These are phyloP conservation scores for Mitragyna speciosa DNA, from an alignment of 257 asterid genomes.

Conservation along the genomic window DNA sequence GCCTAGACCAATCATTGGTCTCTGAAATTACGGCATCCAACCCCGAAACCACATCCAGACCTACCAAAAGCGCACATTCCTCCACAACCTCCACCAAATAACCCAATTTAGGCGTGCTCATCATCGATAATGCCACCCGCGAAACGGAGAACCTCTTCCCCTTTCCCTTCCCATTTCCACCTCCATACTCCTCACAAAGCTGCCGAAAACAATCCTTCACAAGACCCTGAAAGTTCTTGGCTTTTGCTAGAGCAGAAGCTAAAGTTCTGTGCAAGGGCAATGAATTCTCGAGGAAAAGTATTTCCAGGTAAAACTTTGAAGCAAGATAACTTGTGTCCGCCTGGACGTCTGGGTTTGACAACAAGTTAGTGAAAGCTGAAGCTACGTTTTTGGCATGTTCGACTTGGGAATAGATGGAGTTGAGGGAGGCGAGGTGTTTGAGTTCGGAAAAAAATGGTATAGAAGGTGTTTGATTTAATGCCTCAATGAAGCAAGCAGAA, in stretches of 20 bases:
- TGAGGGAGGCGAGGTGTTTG: conserved; percentile 59
- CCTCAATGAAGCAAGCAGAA: conserved; percentile 60
- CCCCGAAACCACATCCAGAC: conserved; percentile 71
- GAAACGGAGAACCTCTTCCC: conserved; percentile 81
- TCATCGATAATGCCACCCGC: conserved; percentile 81
- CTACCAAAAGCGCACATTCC: conserved; percentile 70
- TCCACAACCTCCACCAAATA: conserved; percentile 75
- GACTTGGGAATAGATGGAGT: conserved; percentile 82
- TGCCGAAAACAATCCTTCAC: conserved; percentile 54
- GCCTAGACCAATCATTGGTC: conserved; percentile 60
- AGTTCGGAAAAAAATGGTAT: conserved; percentile 52
- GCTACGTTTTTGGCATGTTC: conserved; percentile 69
- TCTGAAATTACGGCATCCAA: conserved; percentile 55
- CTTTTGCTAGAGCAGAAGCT: conserved; percentile 67
- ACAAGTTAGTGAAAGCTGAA: conserved; percentile 52
- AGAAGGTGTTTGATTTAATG: conserved; percentile 56
- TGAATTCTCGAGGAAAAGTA: conserved; percentile 78
- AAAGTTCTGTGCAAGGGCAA: conserved; percentile 76
- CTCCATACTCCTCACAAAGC: conserved; percentile 72
- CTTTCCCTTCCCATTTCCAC: conserved; percentile 45
- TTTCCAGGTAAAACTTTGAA: conserved; percentile 59
- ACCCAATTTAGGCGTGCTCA: conserved; percentile 89
- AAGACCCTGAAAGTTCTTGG: conserved; percentile 44
- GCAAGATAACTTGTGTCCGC: conserved; percentile 42
- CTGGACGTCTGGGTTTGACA: conserved; percentile 46